Conservation (phyloP, 768 basidiomycete genomes). For the Suillus lakei region DNA sequence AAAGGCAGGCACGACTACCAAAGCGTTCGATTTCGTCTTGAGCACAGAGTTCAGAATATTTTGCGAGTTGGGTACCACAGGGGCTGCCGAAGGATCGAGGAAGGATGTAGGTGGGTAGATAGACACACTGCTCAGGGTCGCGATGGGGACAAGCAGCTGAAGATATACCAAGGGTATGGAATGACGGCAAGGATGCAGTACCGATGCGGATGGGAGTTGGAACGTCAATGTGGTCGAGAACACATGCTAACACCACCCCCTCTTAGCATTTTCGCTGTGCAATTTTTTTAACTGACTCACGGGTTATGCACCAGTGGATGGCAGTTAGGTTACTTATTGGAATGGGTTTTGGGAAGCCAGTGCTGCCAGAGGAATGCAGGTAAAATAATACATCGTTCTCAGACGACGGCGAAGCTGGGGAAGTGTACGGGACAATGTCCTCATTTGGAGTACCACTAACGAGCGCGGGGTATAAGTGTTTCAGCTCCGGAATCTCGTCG, state of each 20-base stretch:
- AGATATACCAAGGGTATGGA: constrained; percentile 27
- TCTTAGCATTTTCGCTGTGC: not conserved
- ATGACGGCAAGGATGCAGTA: constrained; percentile 31
- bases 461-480: constrained; percentile 44
- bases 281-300: constrained; percentile 31
- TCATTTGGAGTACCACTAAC: constrained; percentile 34
- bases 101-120: constrained; percentile 33
- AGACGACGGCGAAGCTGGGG: constrained; percentile 15
- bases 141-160: constrained; percentile 25
- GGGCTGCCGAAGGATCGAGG: constrained; percentile 27
- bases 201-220: constrained; percentile 23
- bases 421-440: constrained; percentile 22
- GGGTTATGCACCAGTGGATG: constrained; percentile 38
- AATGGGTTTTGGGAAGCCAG: constrained; percentile 54
- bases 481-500: constrained; percentile 24
- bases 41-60: constrained; percentile 43
- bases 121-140: constrained; percentile 17
- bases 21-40: constrained; percentile 29
- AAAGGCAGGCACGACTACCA: constrained; percentile 44
- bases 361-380: constrained; percentile 55
- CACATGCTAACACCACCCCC: constrained; percentile 6
- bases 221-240: constrained; percentile 7
- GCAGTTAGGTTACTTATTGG: constrained; percentile 39
- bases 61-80: constrained; percentile 43
- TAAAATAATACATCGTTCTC: constrained; percentile 45